These are phyloP conservation scores for Colletotrichum sp. DNA, from an alignment of 2,329 filamentous ascomycete genomes.

Conservation along the genomic window DNA sequence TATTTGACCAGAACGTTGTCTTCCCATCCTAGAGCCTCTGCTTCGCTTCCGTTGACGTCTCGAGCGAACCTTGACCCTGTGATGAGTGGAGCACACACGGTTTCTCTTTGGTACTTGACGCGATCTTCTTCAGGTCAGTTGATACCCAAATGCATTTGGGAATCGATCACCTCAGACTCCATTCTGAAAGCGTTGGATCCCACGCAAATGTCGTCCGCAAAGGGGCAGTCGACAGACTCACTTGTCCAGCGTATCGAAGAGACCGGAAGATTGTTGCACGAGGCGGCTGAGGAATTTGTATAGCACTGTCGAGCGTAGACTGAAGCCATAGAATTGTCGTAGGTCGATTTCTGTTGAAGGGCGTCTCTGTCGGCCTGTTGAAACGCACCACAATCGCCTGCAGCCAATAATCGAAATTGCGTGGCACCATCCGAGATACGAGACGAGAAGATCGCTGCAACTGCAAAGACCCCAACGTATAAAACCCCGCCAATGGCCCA, in stretches of 20 bases:
- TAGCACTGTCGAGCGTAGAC: slow-evolving; percentile 27
- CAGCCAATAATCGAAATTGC: not conserved
- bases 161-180: slow-evolving; percentile 21
- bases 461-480: not conserved
- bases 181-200: slow-evolving; percentile 1
- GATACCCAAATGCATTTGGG: slow-evolving; percentile 22
- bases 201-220: slow-evolving; percentile 15
- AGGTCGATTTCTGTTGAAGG: not conserved
- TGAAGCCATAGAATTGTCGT: not conserved
- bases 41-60: not conserved
- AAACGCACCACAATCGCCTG: not conserved
- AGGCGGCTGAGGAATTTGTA: not conserved
- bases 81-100: slow-evolving; percentile 4
- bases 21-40: not conserved
- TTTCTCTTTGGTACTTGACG: slow-evolving; percentile 2
- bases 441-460: slow-evolving; percentile 8
- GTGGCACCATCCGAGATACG: not conserved
- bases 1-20: not conserved
- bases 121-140: slow-evolving; percentile 22
- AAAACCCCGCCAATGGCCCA: not conserved
- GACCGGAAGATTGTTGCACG: not conserved
- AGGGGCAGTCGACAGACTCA: slow-evolving; percentile 21
- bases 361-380: not conserved
- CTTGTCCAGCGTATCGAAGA: not conserved
- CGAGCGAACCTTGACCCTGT: not conserved